Conservation (phyloP, 2,329 filamentous ascomycete species). For the Aureobasidium sp. region DNA sequence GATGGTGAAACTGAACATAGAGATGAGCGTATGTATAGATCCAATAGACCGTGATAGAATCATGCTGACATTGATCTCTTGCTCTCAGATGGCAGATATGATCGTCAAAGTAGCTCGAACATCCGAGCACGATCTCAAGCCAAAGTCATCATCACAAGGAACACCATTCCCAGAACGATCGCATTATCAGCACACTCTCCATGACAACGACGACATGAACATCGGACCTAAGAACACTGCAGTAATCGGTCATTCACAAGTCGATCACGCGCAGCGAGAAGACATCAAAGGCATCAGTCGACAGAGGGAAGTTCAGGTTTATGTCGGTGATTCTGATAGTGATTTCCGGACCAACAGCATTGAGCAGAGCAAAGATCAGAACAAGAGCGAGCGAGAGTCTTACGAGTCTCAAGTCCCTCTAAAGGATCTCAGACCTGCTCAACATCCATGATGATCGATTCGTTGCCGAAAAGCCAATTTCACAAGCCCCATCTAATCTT, state of each 20-base stretch:
- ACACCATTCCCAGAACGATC: background rate
- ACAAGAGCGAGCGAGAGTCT: background rate
- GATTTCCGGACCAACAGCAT: background rate
- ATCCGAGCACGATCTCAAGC: constrained; percentile 6
- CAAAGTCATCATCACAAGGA: background rate
- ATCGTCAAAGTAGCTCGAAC: constrained; percentile 34
- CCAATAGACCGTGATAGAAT: too few species aligned
- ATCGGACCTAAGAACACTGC: constrained; percentile 8
- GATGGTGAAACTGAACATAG: constrained; percentile 45
- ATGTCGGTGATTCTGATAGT: constrained; percentile 6
- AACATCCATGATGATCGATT: too few species aligned
- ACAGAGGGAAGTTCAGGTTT: constrained; percentile 5
- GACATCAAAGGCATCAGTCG: constrained; percentile 7
- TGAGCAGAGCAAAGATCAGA: background rate
- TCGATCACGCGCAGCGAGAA: background rate
- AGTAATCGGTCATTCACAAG: background rate
- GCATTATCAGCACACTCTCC: background rate
- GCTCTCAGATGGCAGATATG: constrained; percentile 31
- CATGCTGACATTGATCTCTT: background rate
- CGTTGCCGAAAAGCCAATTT: too few species aligned
- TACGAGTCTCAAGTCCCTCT: constrained; percentile 6
- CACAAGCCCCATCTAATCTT: too few species aligned
- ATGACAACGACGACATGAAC: background rate
- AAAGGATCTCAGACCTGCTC: background rate
- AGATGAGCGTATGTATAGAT: constrained; percentile 34